Conservation (phyloP, 2,329 filamentous ascomycete genomes). For the Trichophyton simii region DNA sequence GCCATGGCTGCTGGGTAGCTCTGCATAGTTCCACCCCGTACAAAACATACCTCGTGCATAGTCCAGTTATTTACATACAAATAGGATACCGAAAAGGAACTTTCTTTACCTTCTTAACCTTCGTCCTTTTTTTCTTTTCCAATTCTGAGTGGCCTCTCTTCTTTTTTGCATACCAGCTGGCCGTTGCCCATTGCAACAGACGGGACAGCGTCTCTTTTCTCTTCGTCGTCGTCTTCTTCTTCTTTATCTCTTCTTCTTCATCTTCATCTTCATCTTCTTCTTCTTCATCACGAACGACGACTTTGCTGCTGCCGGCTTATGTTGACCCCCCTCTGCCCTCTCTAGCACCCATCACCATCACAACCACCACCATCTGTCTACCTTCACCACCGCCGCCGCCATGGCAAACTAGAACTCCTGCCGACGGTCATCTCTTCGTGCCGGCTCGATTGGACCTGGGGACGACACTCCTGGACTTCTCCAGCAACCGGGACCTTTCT, state of each 20-base stretch:
- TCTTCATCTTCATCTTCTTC: constrained; percentile 14
- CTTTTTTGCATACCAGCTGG: neutral
- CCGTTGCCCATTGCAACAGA: constrained; percentile 17
- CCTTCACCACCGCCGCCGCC: too few species aligned
- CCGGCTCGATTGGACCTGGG: too few species aligned
- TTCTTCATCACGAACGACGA: constrained; percentile 4
- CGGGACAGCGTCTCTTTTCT: neutral
- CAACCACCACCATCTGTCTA: neutral
- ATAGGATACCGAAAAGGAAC: too few species aligned
- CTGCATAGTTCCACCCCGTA: neutral
- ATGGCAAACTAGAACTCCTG: too few species aligned
- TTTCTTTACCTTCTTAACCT: too few species aligned
- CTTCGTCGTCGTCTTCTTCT: constrained; percentile 5
- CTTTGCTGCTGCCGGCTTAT: neutral
- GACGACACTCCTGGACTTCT: too few species aligned
- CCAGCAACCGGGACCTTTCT: too few species aligned
- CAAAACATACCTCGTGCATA: neutral
- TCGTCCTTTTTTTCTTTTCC: neutral
- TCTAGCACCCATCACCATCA: constrained; percentile 6
- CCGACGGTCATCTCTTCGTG: too few species aligned
- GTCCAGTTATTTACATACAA: too few species aligned
- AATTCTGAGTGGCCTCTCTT: constrained; percentile 11
- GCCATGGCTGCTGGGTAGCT: neutral
- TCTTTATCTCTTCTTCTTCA: constrained; percentile 5
- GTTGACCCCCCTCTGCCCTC: constrained; percentile 4